phyloP scores from a whole-genome alignment of 108 stramenopile species.

The Fistulifera pelliculosa region DNA sequence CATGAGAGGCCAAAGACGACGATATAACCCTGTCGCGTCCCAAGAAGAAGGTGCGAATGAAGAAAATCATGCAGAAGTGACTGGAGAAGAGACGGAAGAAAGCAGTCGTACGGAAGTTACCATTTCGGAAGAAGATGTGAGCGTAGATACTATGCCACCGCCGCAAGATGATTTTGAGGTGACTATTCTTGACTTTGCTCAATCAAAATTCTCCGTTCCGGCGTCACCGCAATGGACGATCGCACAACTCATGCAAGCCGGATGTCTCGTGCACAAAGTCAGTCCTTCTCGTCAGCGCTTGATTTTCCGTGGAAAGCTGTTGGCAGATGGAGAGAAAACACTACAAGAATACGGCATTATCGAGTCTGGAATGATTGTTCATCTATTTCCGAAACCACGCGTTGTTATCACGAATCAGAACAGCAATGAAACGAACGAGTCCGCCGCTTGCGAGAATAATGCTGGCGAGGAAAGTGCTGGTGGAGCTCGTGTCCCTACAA shows the following conservation, averaged over 20 bases:
- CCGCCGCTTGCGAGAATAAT: neutral
- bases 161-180: slow-evolving; percentile 8
- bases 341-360: slow-evolving; percentile 42
- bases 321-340: slow-evolving; percentile 29
- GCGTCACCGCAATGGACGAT: slow-evolving; percentile 46
- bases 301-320: slow-evolving; percentile 64
- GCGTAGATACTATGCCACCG: too few species aligned
- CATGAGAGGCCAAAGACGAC: too few species aligned
- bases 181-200: slow-evolving; percentile 53
- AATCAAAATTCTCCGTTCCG: slow-evolving; percentile 52
- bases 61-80: too few species aligned
- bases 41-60: too few species aligned
- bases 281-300: slow-evolving; percentile 54
- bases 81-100: too few species aligned
- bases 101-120: too few species aligned
- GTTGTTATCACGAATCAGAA: slow-evolving; percentile 34
- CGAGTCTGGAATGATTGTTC: slow-evolving; percentile 46
- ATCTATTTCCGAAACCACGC: slow-evolving; percentile 77
- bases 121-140: too few species aligned
- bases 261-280: slow-evolving; percentile 48
- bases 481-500: slow-evolving; percentile 71
- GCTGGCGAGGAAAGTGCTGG: slow-evolving; percentile 5
- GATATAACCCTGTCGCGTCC: too few species aligned
- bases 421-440: slow-evolving; percentile 3
- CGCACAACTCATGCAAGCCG: slow-evolving; percentile 34